phyloP scores from a whole-genome alignment of 495 filamentous ascomycete species.

The Xylaria scruposa region DNA sequence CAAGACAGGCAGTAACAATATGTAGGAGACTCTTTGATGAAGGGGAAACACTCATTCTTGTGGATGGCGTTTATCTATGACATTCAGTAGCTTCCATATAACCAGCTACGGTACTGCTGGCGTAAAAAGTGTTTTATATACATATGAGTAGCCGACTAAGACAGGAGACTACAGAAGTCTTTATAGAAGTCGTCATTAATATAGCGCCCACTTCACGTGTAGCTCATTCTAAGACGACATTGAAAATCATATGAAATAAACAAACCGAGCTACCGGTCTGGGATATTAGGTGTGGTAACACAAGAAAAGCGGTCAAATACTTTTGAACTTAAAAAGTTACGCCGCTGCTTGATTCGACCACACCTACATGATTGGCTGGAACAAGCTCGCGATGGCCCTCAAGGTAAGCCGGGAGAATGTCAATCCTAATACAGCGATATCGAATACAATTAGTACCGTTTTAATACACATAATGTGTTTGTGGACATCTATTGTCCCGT shows the following conservation, averaged over 20 bases:
- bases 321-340: neutral
- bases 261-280: too few relatives aligned
- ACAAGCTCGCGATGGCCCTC: neutral
- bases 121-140: too few relatives aligned
- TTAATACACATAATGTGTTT: neutral
- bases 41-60: too few relatives aligned
- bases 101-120: too few relatives aligned
- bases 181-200: neutral
- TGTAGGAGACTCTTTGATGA: too few relatives aligned
- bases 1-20: too few relatives aligned
- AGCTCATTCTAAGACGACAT: neutral
- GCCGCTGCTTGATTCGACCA: neutral
- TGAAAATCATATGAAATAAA: neutral
- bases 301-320: neutral
- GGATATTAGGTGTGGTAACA: too few relatives aligned
- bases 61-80: too few relatives aligned
- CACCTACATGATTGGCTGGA: neutral
- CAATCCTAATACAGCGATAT: neutral
- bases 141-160: too few relatives aligned
- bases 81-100: too few relatives aligned
- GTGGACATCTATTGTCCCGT: constrained; percentile 1
- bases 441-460: neutral
- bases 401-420: constrained; percentile 13
- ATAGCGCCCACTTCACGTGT: neutral
- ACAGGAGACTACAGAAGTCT: too few relatives aligned